A percentile compares a stretch with the other conserved stretches of the same genome.
These are phyloP conservation scores for Collybiopsis confluens DNA, from an alignment of 768 basidiomycete species.

Conservation along the genomic window DNA sequence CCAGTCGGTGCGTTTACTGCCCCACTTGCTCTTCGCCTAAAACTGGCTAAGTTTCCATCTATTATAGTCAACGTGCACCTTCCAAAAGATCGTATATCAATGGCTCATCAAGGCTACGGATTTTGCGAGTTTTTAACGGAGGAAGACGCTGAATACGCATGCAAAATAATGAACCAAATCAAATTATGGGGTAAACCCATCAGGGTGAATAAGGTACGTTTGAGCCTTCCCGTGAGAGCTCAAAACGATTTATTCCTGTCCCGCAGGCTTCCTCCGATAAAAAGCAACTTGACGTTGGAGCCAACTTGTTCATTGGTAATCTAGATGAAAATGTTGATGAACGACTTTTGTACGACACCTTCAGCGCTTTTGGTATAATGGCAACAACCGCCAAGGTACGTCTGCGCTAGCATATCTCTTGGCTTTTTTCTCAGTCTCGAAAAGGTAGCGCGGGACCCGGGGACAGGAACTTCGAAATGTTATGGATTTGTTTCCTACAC, in stretches of 20 bases:
- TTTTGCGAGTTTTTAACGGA: constrained; percentile 99
- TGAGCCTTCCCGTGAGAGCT: not conserved
- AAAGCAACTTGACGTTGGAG: constrained; percentile 96
- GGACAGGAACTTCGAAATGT: constrained; percentile 84
- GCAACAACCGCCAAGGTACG: constrained; percentile 83
- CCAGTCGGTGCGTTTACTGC: constrained; percentile 75
- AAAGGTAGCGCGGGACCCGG: constrained; percentile 89
- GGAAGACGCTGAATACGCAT: constrained; percentile 99
- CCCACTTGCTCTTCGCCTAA: not conserved
- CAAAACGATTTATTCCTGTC: constrained; percentile 13
- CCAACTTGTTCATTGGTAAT: constrained; percentile 95
- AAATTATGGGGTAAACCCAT: constrained; percentile 99
- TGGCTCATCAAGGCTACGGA: constrained; percentile 98
- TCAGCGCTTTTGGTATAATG: constrained; percentile 91
- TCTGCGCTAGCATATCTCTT: constrained; percentile 15
- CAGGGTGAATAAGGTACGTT: constrained; percentile 90
- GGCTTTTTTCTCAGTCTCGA: constrained; percentile 7
- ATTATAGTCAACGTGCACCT: constrained; percentile 89
- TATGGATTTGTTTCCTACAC: constrained; percentile 98
- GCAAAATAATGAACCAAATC: constrained; percentile 99
- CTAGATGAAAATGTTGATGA: constrained; percentile 96
- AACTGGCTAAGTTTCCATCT: not conserved
- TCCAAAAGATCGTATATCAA: constrained; percentile 97
- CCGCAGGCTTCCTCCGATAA: constrained; percentile 92
- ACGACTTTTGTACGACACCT: constrained; percentile 87